A percentile compares a stretch with the other conserved stretches of the same genome.
Evolutionary conservation across 371 early-diverging fungal species (phyloP).

Genomic region (Apophysomyces elegans): DNA sequence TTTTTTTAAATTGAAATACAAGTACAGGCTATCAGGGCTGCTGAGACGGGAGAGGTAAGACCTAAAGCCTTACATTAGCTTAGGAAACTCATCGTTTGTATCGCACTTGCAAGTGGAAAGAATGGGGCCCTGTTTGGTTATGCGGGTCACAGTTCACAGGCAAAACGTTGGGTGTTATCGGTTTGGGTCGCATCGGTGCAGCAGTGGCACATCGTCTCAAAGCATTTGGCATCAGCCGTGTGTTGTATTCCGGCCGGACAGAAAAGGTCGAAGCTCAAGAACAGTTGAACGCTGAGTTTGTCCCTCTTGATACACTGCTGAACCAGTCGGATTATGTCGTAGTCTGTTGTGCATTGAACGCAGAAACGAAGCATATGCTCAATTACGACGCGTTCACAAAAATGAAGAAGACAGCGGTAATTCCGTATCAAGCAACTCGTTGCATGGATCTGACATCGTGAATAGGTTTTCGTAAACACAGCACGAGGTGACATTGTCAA

Average conservation of each 20-base stretch:
- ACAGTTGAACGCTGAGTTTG: conserved; percentile 43
- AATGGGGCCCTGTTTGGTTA: conserved; percentile 75
- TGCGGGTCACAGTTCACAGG: conserved; percentile 74
- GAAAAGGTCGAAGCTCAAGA: conserved; percentile 40
- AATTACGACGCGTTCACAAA: conserved; percentile 59
- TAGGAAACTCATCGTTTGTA: neutral
- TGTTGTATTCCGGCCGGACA: conserved; percentile 58
- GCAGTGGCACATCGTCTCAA: conserved; percentile 71
- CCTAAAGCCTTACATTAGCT: neutral
- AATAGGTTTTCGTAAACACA: conserved; percentile 77
- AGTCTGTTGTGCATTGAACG: conserved; percentile 72
- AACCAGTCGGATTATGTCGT: conserved; percentile 70
- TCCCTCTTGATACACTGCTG: conserved; percentile 60
- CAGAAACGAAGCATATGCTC: conserved; percentile 71
- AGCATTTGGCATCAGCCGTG: conserved; percentile 66
- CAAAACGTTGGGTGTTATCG: conserved; percentile 86
- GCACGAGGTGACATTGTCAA: conserved; percentile 83
- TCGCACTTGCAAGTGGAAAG: conserved; percentile 45
- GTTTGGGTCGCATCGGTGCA: conserved; percentile 87
- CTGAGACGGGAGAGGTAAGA: conserved; percentile 51
- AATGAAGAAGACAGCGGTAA: conserved; percentile 75
- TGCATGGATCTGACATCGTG: neutral
- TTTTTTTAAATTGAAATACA: no score
- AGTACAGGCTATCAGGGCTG: conserved; percentile 52
- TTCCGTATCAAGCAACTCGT: neutral